Conservation (phyloP, 495 filamentous ascomycete genomes). For the Physcia stellaris region DNA sequence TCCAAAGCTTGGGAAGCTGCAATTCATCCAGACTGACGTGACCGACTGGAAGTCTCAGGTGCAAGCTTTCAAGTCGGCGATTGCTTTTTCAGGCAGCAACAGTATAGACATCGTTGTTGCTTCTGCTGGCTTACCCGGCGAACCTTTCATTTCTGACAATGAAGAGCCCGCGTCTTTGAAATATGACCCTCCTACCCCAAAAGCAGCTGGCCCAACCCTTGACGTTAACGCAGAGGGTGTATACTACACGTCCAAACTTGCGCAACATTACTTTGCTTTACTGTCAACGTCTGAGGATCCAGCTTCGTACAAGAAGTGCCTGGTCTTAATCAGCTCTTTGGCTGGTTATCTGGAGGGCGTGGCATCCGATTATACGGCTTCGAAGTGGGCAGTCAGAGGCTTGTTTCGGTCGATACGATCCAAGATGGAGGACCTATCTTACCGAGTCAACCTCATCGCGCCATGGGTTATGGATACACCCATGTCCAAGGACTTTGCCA, state of each 20-base stretch:
- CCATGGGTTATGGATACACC: conserved; percentile 13
- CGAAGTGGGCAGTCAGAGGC: conserved; percentile 21
- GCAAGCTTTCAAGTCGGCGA: conserved; percentile 7
- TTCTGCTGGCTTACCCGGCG: conserved; percentile 3
- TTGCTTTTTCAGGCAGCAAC: not conserved
- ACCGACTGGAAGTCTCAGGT: conserved; percentile 8
- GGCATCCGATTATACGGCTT: conserved; percentile 16
- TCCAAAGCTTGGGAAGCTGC: not conserved
- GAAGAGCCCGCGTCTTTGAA: conserved; percentile 4
- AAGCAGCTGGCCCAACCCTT: not conserved
- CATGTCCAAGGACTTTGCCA: not conserved
- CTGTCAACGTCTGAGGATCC: not conserved
- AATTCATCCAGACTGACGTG: conserved; percentile 5
- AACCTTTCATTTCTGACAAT: not conserved
- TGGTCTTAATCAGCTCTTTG: conserved; percentile 19
- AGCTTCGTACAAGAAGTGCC: conserved; percentile 3
- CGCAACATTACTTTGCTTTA: conserved; percentile 8
- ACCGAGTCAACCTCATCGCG: conserved; percentile 7
- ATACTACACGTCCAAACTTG: conserved; percentile 7
- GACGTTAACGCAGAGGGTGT: conserved; percentile 6
- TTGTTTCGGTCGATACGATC: conserved; percentile 10
- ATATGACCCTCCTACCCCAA: not conserved
- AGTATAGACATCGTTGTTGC: conserved; percentile 7
- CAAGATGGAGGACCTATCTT: conserved; percentile 4
- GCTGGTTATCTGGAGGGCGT: conserved; percentile 19